Base-by-base conservation (phyloP, 1,284 basidiomycete species). In the Mycena citricolor region DNA sequence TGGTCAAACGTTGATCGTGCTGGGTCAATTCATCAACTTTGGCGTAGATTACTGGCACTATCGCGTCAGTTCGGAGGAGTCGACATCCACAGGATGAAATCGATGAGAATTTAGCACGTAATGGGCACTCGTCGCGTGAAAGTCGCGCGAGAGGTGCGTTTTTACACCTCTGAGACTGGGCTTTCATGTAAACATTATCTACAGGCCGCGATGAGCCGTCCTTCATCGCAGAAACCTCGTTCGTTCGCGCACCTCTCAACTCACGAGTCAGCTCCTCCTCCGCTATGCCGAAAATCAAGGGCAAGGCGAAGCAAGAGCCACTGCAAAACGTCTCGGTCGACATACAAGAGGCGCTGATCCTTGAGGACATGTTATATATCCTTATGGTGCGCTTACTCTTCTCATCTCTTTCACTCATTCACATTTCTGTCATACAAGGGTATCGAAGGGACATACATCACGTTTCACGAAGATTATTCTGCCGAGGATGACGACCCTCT, bases 341-440 rank as follows among this genome's bases (percentile, higher is more conserved):
- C 40, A 75, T 97, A 13, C 94, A 98, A 61, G 94, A 98, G 63
- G 93, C 93, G 0, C 70, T 94, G 58, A 79, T 98, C 36, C 74
- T 97, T 42, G 94, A 98, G 64, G 95, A 98, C 67, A 67, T 98
- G 32, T 68, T 97, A 17, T 94, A 83, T 59, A 90, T 97, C 4
- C 72, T 98, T 16, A 87, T 92, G 77, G 91, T 92, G 57, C 52
- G 85, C 66, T n/a, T 22, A 13, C n/a, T 20, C 10, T n/a, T n/a
- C 29, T n/a, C 13, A 26, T 2, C 22, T 8, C 19, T 8, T 17
- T 20, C 6, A 22, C 5, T 5, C 12, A 20, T 23, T n/a, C 28
- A 17, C n/a, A 24, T 22, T 5, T 6, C 38, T 5, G 17, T 24
- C 24, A 24, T 39, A 12, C 32, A 49, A 94, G 91, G 97, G 95